A percentile compares a stretch with the other conserved stretches of the same genome.
These are phyloP conservation scores for Fraxinus latifolia DNA, from an alignment of 305 asterid genomes.

Conservation along the genomic window DNA sequence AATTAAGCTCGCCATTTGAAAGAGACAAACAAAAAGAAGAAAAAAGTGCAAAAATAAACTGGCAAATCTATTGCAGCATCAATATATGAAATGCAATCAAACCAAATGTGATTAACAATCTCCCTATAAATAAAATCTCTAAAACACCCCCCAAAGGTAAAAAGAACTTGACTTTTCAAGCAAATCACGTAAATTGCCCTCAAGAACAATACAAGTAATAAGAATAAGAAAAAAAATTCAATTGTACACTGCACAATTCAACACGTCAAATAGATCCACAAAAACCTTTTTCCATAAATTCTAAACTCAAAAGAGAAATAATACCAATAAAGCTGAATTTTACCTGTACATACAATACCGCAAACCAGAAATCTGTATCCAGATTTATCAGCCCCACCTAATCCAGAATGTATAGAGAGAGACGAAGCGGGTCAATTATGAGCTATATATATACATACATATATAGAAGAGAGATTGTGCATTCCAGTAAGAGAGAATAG, in stretches of 20 bases:
- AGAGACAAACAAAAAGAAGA: neutral
- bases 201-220: neutral
- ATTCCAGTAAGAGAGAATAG: conserved; percentile 1
- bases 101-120: conserved; percentile 15
- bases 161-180: conserved; percentile 19
- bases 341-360: conserved; percentile 28
- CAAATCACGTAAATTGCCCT: conserved; percentile 8
- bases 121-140: conserved; percentile 12
- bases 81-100: conserved; percentile 20
- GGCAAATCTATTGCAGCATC: neutral
- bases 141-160: conserved; percentile 15
- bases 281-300: conserved; percentile 15
- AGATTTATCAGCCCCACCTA: conserved; percentile 18
- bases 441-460: conserved; percentile 3
- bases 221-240: conserved; percentile 3
- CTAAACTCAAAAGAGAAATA: conserved; percentile 25
- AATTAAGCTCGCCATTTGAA: conserved; percentile 2
- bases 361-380: neutral
- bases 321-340: neutral
- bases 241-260: conserved; percentile 18
- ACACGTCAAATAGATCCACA: conserved; percentile 30
- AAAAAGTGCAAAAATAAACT: neutral
- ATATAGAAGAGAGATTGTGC: conserved; percentile 12
- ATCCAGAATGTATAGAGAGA: conserved; percentile 24
- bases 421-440: neutral